Percentiles rank a stretch among this genome's conserved stretches.
These are phyloP conservation scores for Triticum monococcum DNA, from an alignment of 176 grass and related monocot species.

Conservation along the genomic window DNA sequence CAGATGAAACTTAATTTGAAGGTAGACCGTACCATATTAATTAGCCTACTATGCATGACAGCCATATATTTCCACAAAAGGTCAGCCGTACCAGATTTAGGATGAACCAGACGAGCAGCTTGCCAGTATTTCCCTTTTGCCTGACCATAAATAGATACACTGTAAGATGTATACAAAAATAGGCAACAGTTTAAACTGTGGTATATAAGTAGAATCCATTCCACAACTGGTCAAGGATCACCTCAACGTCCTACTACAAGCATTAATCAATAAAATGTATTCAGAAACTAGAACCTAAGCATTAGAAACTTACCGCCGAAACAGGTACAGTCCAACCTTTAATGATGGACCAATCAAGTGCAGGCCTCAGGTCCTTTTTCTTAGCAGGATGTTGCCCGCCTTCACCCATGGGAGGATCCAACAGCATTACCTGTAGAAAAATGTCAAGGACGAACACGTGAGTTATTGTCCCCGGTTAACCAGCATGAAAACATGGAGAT, in stretches of 20 bases:
- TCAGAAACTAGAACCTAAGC: not conserved
- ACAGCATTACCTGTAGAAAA: conserved; percentile 30
- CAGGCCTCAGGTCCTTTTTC: conserved; percentile 41
- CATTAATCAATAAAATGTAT: conserved; percentile 9
- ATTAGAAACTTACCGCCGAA: conserved; percentile 34
- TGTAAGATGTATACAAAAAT: not conserved
- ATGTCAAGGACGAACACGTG: not conserved
- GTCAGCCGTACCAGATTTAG: conserved; percentile 27
- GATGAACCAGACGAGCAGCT: conserved; percentile 34
- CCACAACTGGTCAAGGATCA: conserved; percentile 13
- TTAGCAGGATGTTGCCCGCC: conserved; percentile 14
- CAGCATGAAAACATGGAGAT: conserved; percentile 9
- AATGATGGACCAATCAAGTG: conserved; percentile 45
- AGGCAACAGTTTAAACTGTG: not conserved
- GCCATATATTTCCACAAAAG: conserved; percentile 10
- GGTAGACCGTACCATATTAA: too few species aligned
- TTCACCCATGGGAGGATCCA: conserved; percentile 37
- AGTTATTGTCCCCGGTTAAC: not conserved
- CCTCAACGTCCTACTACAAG: not conserved
- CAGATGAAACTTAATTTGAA: not conserved
- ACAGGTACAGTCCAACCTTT: conserved; percentile 48
- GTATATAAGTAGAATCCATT: not conserved
- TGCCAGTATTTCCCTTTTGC: conserved; percentile 21
- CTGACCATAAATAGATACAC: conserved; percentile 38
- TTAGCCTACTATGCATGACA: not conserved